Evolutionary conservation across 2,329 filamentous ascomycete genomes (phyloP).

Genomic region (Rasamsonia emersonii): DNA sequence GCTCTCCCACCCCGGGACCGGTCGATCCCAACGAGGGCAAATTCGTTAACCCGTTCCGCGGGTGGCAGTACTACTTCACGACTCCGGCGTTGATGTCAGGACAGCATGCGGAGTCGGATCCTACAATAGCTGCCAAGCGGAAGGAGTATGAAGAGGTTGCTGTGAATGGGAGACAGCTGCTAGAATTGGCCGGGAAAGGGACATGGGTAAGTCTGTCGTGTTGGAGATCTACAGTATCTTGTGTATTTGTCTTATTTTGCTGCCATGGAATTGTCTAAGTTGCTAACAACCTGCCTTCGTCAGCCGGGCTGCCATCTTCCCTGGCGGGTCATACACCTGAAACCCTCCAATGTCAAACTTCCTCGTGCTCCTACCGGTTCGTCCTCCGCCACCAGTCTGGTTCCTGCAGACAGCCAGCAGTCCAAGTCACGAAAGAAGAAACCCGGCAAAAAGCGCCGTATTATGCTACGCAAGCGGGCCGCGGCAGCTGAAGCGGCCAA

Average conservation of each 20-base stretch:
- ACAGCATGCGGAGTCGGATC: slow-evolving; percentile 2
- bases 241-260: slow-evolving; percentile 2
- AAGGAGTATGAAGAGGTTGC: slow-evolving; percentile 29
- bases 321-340: slow-evolving; percentile 32
- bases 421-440: slow-evolving; percentile 26
- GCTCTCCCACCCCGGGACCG: slow-evolving; percentile 29
- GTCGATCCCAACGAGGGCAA: slow-evolving; percentile 21
- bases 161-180: slow-evolving; percentile 25
- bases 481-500: slow-evolving; percentile 22
- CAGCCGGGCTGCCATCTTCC: slow-evolving; percentile 34
- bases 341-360: slow-evolving; percentile 23
- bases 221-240: slow-evolving; percentile 1
- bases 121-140: slow-evolving; percentile 12
- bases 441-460: slow-evolving; percentile 35
- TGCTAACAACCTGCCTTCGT: neutral
- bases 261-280: neutral
- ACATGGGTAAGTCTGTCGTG: slow-evolving; percentile 25
- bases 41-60: slow-evolving; percentile 32
- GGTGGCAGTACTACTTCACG: slow-evolving; percentile 36
- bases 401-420: slow-evolving; percentile 12
- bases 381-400: slow-evolving; percentile 13
- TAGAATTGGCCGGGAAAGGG: slow-evolving; percentile 18
- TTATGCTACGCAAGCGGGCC: slow-evolving; percentile 29
- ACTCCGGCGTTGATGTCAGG: slow-evolving; percentile 21
- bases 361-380: slow-evolving; percentile 15